Conservation (phyloP, 805 yeast genomes). For the Kodamaea fukazawae region DNA sequence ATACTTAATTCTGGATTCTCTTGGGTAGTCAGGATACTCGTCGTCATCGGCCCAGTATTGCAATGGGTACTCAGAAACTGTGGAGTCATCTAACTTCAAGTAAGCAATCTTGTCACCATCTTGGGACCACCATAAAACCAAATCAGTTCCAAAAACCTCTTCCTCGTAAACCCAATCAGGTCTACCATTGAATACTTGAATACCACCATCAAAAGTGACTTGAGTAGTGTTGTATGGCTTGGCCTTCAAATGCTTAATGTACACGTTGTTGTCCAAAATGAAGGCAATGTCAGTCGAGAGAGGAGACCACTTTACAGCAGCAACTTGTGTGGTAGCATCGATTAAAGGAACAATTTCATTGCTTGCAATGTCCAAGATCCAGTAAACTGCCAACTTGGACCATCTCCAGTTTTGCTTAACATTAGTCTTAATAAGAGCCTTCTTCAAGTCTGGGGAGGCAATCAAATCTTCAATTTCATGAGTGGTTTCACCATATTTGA, state of each 20-base stretch:
- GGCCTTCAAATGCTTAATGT: conserved; percentile 36
- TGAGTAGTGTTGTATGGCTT: conserved; percentile 18
- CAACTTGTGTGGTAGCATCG: conserved; percentile 24
- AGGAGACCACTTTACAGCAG: conserved; percentile 66
- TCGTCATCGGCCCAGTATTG: conserved; percentile 47
- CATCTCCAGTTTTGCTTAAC: conserved; percentile 59
- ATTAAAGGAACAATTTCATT: conserved; percentile 11
- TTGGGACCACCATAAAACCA: conserved; percentile 72
- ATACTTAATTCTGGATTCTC: conserved; percentile 48
- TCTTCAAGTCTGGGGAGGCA: conserved; percentile 65
- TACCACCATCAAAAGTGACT: conserved; percentile 53
- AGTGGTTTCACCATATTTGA: conserved; percentile 36
- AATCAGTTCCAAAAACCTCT: conserved; percentile 61
- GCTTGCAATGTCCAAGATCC: conserved; percentile 34
- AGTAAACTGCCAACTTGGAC: conserved; percentile 43
- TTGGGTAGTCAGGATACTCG: conserved; percentile 45
- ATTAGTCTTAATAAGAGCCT: conserved; percentile 60
- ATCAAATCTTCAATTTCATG: conserved; percentile 51
- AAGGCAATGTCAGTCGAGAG: conserved; percentile 53
- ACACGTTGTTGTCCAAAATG: conserved; percentile 56
- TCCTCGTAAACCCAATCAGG: conserved; percentile 88
- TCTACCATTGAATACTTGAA: conserved; percentile 57
- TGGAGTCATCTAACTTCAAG: conserved; percentile 57
- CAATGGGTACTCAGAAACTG: conserved; percentile 51
- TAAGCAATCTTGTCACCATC: conserved; percentile 55